Evolutionary conservation across 1,284 basidiomycete genomes (phyloP).

Genomic region (Sanguinoderma infundibulare): DNA sequence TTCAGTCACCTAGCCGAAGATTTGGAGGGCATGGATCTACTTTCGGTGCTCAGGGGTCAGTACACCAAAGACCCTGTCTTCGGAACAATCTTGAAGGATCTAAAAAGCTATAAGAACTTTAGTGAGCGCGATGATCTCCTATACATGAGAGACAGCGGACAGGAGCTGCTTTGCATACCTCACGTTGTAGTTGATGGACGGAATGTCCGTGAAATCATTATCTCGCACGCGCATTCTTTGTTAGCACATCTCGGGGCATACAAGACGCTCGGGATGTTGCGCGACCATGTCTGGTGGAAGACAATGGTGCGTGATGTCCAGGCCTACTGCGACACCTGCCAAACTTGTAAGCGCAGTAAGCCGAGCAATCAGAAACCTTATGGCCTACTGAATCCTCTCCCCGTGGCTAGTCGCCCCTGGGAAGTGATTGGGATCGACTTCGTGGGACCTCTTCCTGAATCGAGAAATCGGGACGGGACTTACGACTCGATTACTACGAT

Average conservation of each 20-base stretch:
- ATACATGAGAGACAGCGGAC: slow-evolving; percentile 6
- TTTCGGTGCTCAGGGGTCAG: not conserved
- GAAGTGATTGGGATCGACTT: slow-evolving; percentile 40
- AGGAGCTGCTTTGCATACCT: slow-evolving; percentile 28
- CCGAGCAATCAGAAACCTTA: slow-evolving; percentile 26
- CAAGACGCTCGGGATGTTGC: slow-evolving; percentile 29
- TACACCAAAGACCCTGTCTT: slow-evolving; percentile 19
- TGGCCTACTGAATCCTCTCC: slow-evolving; percentile 28
- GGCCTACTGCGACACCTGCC: slow-evolving; percentile 30
- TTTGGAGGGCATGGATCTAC: not conserved
- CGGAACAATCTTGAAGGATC: not conserved
- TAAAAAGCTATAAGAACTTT: slow-evolving; percentile 21
- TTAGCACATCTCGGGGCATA: slow-evolving; percentile 31
- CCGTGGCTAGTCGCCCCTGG: slow-evolving; percentile 30
- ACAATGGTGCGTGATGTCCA: slow-evolving; percentile 26
- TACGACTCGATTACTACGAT: slow-evolving; percentile 30
- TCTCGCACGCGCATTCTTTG: slow-evolving; percentile 32
- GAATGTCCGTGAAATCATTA: slow-evolving; percentile 30
- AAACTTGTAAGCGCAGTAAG: slow-evolving; percentile 29
- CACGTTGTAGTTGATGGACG: slow-evolving; percentile 22
- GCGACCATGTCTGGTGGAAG: slow-evolving; percentile 36
- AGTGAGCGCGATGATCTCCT: slow-evolving; percentile 19
- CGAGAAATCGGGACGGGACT: slow-evolving; percentile 18
- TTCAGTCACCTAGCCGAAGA: too few species aligned
- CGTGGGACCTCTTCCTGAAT: slow-evolving; percentile 39